Conservation (phyloP, 805 yeast genomes). For the Dipodascus geniculatus region DNA sequence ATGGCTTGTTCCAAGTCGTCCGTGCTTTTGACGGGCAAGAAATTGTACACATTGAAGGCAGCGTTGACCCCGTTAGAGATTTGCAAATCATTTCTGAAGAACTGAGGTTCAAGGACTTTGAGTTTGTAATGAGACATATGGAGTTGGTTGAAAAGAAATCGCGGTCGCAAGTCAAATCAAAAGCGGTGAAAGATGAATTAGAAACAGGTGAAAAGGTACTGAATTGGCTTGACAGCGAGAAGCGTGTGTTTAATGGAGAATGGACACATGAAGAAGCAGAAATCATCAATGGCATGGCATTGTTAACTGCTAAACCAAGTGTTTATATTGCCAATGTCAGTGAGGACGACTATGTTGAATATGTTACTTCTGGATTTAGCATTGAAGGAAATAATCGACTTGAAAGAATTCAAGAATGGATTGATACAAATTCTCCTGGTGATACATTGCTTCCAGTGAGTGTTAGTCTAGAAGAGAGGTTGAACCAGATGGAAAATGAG, state of each 20-base stretch:
- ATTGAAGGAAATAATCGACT: conserved; percentile 33
- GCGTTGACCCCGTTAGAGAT: conserved; percentile 54
- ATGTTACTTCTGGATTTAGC: conserved; percentile 22
- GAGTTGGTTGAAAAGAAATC: conserved; percentile 39
- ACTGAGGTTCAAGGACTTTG: conserved; percentile 54
- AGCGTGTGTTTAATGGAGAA: conserved; percentile 43
- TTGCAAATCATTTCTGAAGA: conserved; percentile 54
- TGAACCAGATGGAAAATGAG: conserved; percentile 36
- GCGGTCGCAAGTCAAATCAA: conserved; percentile 33
- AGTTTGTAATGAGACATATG: conserved; percentile 44
- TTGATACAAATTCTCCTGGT: conserved; percentile 51
- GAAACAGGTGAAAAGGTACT: conserved; percentile 27
- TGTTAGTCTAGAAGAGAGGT: conserved; percentile 51
- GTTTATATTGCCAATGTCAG: conserved; percentile 64
- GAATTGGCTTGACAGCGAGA: conserved; percentile 47
- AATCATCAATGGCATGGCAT: conserved; percentile 55
- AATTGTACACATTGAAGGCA: conserved; percentile 54
- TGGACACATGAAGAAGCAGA: conserved; percentile 60
- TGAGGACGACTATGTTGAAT: conserved; percentile 45
- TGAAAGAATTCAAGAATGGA: conserved; percentile 51
- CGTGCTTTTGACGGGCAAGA: conserved; percentile 54
- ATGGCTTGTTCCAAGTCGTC: conserved; percentile 59
- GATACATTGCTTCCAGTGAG: conserved; percentile 61
- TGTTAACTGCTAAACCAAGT: conserved; percentile 84
- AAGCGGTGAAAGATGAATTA: conserved; percentile 33